Evolutionary conservation across 495 filamentous ascomycete species (phyloP).

Genomic region (Aspergillus egyptiacus): DNA sequence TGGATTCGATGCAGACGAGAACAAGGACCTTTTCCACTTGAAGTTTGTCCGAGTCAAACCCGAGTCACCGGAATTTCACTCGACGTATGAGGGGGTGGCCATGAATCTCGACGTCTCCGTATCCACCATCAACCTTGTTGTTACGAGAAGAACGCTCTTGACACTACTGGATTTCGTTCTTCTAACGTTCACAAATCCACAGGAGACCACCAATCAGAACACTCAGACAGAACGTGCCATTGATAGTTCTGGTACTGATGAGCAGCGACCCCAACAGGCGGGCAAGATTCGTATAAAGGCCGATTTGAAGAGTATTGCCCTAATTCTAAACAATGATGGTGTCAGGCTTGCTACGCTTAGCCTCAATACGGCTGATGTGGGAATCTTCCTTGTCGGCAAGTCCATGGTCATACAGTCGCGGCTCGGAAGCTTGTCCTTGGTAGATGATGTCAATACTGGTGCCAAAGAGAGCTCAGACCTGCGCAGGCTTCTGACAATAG

Average conservation of each 20-base stretch:
- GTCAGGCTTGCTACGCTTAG: slow-evolving; percentile 89
- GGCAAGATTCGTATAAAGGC: slow-evolving; percentile 78
- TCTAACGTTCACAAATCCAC: slow-evolving; percentile 82
- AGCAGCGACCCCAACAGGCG: slow-evolving; percentile 34
- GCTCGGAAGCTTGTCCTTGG: slow-evolving; percentile 77
- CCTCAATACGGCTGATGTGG: slow-evolving; percentile 84
- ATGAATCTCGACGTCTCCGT: slow-evolving; percentile 88
- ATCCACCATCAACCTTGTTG: slow-evolving; percentile 91
- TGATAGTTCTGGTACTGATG: slow-evolving; percentile 36
- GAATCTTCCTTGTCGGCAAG: slow-evolving; percentile 77
- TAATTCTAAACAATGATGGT: slow-evolving; percentile 98
- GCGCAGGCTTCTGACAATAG: slow-evolving; percentile 83
- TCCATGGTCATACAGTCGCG: slow-evolving; percentile 80
- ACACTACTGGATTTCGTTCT: slow-evolving; percentile 95
- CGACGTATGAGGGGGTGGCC: slow-evolving; percentile 84
- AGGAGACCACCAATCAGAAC: slow-evolving; percentile 34
- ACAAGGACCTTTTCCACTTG: slow-evolving; percentile 78
- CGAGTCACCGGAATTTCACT: slow-evolving; percentile 88
- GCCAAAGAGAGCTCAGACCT: slow-evolving; percentile 73
- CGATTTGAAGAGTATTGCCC: slow-evolving; percentile 81
- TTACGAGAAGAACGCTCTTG: slow-evolving; percentile 86
- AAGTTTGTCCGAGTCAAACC: slow-evolving; percentile 85
- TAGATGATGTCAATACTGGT: slow-evolving; percentile 93
- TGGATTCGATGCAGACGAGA: slow-evolving; percentile 60
- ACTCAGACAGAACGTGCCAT: slow-evolving; percentile 40